phyloP scores from a whole-genome alignment of 2,329 filamentous ascomycete genomes.

The Corinectria fuckeliana region DNA sequence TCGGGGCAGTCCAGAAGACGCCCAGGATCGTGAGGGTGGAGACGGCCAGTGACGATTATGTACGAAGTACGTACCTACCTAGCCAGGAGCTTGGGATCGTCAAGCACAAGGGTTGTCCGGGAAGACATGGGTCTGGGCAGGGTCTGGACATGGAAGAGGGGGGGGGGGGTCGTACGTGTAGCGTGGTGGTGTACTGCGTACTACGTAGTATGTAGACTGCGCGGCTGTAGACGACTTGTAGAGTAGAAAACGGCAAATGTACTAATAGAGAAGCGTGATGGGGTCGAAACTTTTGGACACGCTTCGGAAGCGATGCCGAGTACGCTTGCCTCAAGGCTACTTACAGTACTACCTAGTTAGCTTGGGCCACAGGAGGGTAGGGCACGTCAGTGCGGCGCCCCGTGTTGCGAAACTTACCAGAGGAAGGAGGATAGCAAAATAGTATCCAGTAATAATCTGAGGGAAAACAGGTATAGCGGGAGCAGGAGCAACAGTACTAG shows the following conservation, averaged over 20 bases:
- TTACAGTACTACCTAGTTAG: too few relatives aligned
- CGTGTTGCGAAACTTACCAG: not conserved
- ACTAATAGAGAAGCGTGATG: conserved; percentile 14
- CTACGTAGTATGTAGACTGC: conserved; percentile 2
- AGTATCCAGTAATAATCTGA: not conserved
- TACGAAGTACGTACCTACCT: too few relatives aligned
- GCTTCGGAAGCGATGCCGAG: conserved; percentile 37
- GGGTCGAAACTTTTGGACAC: conserved; percentile 22
- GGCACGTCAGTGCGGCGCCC: conserved; percentile 10
- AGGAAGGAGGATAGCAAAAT: not conserved
- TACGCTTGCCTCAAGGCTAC: conserved; percentile 13
- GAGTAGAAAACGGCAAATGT: not conserved
- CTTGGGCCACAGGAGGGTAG: conserved; percentile 2
- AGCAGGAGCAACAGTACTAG: too few relatives aligned
- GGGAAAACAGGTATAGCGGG: too few relatives aligned
- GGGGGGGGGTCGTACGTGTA: conserved; percentile 1
- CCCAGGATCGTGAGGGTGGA: conserved; percentile 36
- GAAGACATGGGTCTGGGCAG: conserved; percentile 9
- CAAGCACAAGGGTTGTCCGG: conserved; percentile 10
- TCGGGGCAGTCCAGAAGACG: conserved; percentile 33
- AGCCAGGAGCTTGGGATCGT: conserved; percentile 23
- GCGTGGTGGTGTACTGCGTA: conserved; percentile 9
- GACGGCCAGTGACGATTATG: conserved; percentile 8
- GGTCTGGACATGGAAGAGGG: too few relatives aligned
- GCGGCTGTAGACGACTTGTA: not conserved